phyloP scores from a whole-genome alignment of 306 rosid species.

The Dryas drummondii region DNA sequence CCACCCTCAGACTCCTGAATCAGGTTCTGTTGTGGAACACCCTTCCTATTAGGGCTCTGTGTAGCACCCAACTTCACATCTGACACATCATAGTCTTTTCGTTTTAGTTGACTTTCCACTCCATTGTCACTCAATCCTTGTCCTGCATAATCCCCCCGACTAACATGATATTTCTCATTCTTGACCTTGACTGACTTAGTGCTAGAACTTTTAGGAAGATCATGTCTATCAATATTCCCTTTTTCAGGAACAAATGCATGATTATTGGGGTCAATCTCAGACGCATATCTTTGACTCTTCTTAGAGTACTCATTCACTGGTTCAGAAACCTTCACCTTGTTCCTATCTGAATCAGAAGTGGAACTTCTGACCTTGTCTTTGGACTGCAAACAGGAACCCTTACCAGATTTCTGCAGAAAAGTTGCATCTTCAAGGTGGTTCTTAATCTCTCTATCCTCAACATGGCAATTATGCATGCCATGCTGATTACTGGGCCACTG shows the following conservation, averaged over 20 bases:
- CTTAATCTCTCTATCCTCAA: conserved; percentile 35
- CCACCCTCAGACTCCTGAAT: conserved; percentile 40
- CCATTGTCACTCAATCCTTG: conserved; percentile 41
- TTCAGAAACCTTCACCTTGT: conserved; percentile 42
- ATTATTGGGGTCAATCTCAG: conserved; percentile 40
- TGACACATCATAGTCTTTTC: conserved; percentile 40
- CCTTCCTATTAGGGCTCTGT: conserved; percentile 32
- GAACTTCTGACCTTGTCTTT: conserved; percentile 40
- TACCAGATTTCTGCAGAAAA: conserved; percentile 39
- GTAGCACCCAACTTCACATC: conserved; percentile 36
- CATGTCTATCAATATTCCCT: conserved; percentile 30
- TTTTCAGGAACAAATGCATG: conserved; percentile 31
- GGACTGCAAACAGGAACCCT: conserved; percentile 31
- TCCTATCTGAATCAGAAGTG: conserved; percentile 37
- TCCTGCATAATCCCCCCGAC: conserved; percentile 30
- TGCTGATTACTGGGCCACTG: conserved; percentile 29
- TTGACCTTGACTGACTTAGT: conserved; percentile 32
- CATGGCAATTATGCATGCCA: conserved; percentile 14
- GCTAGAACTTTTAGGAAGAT: conserved; percentile 21
- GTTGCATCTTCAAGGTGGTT: conserved; percentile 29
- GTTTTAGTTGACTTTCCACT: conserved; percentile 36
- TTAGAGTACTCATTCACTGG: conserved; percentile 42
- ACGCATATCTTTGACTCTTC: conserved; percentile 33
- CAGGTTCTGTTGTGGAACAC: conserved; percentile 31
- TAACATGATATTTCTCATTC: conserved; percentile 29